Evolutionary conservation across 1,139 yeast species (phyloP).

Genomic region (Hanseniaspora sp.): DNA sequence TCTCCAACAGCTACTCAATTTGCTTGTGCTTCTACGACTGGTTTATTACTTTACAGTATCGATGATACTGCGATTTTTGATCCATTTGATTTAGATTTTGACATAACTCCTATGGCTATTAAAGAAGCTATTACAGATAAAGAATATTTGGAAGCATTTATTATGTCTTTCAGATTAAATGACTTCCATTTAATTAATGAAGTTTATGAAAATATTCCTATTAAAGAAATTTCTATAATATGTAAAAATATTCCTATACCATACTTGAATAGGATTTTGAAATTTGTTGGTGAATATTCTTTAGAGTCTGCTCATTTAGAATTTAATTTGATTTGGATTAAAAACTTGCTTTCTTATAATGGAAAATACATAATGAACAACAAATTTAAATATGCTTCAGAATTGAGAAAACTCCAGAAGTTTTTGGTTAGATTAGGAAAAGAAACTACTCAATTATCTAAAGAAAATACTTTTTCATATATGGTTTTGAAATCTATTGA

Average conservation of each 20-base stretch:
- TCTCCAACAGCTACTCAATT: constrained; percentile 88
- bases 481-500: constrained; percentile 35
- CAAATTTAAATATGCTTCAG: constrained; percentile 53
- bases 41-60: constrained; percentile 68
- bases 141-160: constrained; percentile 68
- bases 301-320: constrained; percentile 79
- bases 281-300: constrained; percentile 59
- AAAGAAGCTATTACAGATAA: constrained; percentile 51
- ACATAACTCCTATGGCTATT: constrained; percentile 74
- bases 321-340: constrained; percentile 72
- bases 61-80: constrained; percentile 72
- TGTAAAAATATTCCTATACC: constrained; percentile 61
- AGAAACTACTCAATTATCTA: constrained; percentile 51
- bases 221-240: constrained; percentile 58
- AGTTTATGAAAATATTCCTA: constrained; percentile 68
- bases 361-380: constrained; percentile 50
- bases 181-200: constrained; percentile 62
- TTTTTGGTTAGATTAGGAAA: constrained; percentile 65
- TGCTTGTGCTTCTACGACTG: constrained; percentile 95
- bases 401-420: constrained; percentile 62
- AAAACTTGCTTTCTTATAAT: constrained; percentile 24
- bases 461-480: constrained; percentile 45
- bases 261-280: constrained; percentile 56
- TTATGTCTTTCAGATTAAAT: constrained; percentile 89
- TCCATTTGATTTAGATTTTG: constrained; percentile 90